A percentile compares a stretch with the other conserved stretches of the same genome.
phyloP scores from a whole-genome alignment of 2,329 filamentous ascomycete genomes.

The Aspergillus tanneri region DNA sequence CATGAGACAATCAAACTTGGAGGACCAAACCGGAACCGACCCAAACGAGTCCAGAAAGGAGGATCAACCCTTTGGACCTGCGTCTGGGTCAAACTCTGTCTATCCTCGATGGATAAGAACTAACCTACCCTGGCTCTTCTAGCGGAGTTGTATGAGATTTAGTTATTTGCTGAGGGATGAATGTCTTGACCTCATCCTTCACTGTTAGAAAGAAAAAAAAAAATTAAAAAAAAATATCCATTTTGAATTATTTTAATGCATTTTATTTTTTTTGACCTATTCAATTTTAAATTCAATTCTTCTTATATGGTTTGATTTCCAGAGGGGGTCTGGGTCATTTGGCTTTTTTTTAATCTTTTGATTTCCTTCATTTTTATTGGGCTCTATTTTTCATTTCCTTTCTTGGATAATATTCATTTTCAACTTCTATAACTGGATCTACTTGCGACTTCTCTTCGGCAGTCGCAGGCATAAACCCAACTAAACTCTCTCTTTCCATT shows the following conservation, averaged over 20 bases:
- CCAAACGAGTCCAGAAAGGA: constrained; percentile 37
- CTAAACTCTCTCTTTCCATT: constrained; percentile 19
- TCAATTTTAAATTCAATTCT: constrained; percentile 25
- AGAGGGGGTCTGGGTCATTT: constrained; percentile 11
- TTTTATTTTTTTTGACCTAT: constrained; percentile 32
- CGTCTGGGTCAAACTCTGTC: constrained; percentile 41
- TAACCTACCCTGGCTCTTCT: constrained; percentile 30
- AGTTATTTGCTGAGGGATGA: constrained; percentile 30
- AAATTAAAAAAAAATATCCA: constrained; percentile 4
- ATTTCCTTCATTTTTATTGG: constrained; percentile 15
- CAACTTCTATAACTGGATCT: constrained; percentile 21
- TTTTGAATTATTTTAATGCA: constrained; percentile 13
- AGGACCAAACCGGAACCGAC: constrained; percentile 32
- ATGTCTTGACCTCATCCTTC: constrained; percentile 40
- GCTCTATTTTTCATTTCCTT: constrained; percentile 11
- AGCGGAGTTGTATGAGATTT: constrained; percentile 26
- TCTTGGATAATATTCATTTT: constrained; percentile 16
- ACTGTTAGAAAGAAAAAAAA: constrained; percentile 14
- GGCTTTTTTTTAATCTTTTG: constrained; percentile 12
- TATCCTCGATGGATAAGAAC: constrained; percentile 29
- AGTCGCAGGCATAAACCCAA: constrained; percentile 11
- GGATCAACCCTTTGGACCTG: constrained; percentile 43
- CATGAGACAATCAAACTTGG: constrained; percentile 27
- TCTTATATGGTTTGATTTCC: constrained; percentile 10
- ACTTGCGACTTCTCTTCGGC: constrained; percentile 17